These are phyloP conservation scores for Fraxinus paxiana DNA, from an alignment of 305 asterid species.

Conservation along the genomic window DNA sequence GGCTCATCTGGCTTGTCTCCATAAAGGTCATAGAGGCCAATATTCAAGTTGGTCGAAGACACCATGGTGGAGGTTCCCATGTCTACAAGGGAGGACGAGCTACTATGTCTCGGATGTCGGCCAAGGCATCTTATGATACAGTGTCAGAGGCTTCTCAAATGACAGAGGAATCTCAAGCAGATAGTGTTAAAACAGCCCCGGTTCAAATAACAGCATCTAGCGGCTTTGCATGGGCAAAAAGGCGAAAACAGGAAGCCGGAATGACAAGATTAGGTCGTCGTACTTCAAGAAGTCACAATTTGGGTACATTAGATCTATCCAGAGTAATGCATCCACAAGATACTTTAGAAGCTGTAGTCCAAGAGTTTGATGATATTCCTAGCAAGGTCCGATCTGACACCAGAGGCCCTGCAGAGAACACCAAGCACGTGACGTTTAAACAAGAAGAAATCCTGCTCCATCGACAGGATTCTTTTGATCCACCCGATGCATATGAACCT, in stretches of 20 bases:
- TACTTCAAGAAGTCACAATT: conserved; percentile 36
- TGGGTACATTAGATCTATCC: conserved; percentile 26
- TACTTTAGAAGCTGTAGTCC: conserved; percentile 32
- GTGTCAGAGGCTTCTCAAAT: conserved; percentile 61
- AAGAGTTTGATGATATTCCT: conserved; percentile 30
- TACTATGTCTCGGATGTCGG: conserved; percentile 34
- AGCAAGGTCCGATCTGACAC: conserved; percentile 11
- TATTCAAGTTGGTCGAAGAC: conserved; percentile 33
- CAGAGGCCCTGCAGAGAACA: conserved; percentile 12
- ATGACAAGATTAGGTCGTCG: conserved; percentile 36
- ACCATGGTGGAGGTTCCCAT: conserved; percentile 27
- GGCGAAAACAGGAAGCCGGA: conserved; percentile 42
- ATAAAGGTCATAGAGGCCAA: conserved; percentile 47
- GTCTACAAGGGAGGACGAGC: conserved; percentile 42
- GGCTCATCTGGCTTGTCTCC: not conserved
- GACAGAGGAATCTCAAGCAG: conserved; percentile 46
- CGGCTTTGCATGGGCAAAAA: conserved; percentile 51
- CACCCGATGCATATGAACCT: conserved; percentile 37
- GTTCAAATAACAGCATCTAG: conserved; percentile 41
- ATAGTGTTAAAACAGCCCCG: conserved; percentile 55
- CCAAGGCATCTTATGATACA: conserved; percentile 53
- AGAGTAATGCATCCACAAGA: conserved; percentile 20
- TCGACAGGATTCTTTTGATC: conserved; percentile 47
- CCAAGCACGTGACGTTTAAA: conserved; percentile 27
- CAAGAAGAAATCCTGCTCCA: conserved; percentile 28